Evolutionary conservation across 352 stramenopile genomes (phyloP).

Genomic region (Globisporangium iwayamae): DNA sequence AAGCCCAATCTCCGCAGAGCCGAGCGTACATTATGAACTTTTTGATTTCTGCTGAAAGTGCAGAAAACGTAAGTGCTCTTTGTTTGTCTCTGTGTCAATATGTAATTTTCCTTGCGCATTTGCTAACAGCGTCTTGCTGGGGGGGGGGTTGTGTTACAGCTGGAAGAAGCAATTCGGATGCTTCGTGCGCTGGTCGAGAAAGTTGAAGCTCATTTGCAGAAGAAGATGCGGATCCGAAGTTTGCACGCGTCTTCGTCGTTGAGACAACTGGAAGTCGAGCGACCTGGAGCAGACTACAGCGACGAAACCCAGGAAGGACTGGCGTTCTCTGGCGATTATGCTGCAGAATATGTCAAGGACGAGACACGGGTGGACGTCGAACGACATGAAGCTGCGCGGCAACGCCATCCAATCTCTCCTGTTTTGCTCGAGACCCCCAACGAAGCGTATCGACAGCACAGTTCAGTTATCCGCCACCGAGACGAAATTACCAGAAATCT

Average conservation of each 20-base stretch:
- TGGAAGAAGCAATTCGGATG: constrained; percentile 44
- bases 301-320: background rate
- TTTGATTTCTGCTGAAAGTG: constrained; percentile 41
- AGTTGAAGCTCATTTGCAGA: constrained; percentile 48
- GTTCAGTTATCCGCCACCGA: background rate
- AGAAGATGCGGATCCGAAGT: constrained; percentile 30
- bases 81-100: background rate
- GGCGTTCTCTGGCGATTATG: constrained; percentile 1
- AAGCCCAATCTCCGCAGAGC: constrained; percentile 26
- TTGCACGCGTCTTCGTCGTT: constrained; percentile 2
- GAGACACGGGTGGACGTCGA: constrained; percentile 1
- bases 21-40: constrained; percentile 54
- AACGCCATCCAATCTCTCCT: constrained; percentile 5
- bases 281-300: background rate
- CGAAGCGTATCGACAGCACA: constrained; percentile 7
- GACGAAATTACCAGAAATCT: background rate
- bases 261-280: constrained; percentile 2
- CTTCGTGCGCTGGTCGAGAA: constrained; percentile 42
- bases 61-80: constrained; percentile 24
- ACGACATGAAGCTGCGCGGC: background rate
- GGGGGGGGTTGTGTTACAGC: constrained; percentile 7
- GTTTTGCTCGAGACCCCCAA: constrained; percentile 7
- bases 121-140: background rate
- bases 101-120: background rate
- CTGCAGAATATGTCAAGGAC: constrained; percentile 7